These are phyloP conservation scores for Psidium guajava DNA, from an alignment of 345 rosid species.

Conservation along the genomic window DNA sequence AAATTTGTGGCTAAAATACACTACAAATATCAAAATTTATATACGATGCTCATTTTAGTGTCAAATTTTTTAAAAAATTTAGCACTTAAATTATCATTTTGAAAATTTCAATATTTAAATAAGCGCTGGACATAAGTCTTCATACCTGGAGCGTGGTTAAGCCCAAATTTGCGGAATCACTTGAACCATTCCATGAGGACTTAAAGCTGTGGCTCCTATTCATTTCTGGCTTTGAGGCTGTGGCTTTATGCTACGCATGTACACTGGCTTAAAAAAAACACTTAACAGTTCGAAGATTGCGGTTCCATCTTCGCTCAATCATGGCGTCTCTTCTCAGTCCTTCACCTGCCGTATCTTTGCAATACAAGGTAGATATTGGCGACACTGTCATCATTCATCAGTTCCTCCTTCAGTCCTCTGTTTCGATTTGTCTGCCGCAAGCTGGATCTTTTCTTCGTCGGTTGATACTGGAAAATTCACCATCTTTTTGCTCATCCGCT, in stretches of 20 bases:
- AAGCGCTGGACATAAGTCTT: too few species aligned
- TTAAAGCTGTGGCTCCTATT: not conserved
- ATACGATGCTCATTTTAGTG: too few species aligned
- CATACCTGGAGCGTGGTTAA: too few species aligned
- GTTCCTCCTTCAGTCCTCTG: not conserved
- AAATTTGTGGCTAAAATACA: not conserved
- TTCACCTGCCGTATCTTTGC: constrained; percentile 24
- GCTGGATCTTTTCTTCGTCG: not conserved
- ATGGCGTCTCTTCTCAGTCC: constrained; percentile 69
- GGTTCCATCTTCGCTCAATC: not conserved
- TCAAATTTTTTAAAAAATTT: too few species aligned
- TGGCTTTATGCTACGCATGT: not conserved
- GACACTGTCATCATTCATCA: not conserved
- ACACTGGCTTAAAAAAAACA: not conserved
- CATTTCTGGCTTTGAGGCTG: not conserved
- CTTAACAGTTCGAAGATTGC: not conserved
- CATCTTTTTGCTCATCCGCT: not conserved
- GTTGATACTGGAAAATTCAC: not conserved
- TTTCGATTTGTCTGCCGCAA: not conserved
- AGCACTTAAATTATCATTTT: too few species aligned
- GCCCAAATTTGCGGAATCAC: not conserved
- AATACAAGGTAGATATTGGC: constrained; percentile 31
- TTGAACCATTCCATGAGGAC: not conserved
- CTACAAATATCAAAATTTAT: too few species aligned
- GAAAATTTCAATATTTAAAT: too few species aligned